Evolutionary conservation across 139 green algal genomes (phyloP).

Genomic region (Closterium sp.): DNA sequence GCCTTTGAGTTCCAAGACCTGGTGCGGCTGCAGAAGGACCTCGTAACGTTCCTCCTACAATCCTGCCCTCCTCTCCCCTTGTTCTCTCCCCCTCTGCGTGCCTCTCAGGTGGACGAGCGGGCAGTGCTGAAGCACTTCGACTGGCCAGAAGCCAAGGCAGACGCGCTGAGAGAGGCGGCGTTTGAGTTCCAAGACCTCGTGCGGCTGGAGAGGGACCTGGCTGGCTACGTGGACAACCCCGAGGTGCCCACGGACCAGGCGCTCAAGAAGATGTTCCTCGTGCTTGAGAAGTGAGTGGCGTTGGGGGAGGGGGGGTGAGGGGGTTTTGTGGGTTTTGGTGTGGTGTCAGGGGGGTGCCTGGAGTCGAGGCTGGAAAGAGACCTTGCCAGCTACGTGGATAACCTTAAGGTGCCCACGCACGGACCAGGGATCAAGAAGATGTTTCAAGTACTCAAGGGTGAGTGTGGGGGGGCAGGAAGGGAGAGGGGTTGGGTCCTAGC

Average conservation of each 20-base stretch:
- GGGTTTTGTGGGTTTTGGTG: not conserved
- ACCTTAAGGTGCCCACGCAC: conserved; percentile 15
- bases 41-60: not conserved
- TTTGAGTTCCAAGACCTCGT: conserved; percentile 46
- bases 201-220: conserved; percentile 18
- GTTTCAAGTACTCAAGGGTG: conserved; percentile 16
- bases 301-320: not conserved
- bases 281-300: conserved; percentile 37
- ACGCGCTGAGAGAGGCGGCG: conserved; percentile 48
- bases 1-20: conserved; percentile 49
- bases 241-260: conserved; percentile 19
- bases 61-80: too few relatives aligned
- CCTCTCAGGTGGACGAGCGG: conserved; percentile 47
- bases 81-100: too few relatives aligned
- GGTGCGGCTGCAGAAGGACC: conserved; percentile 8
- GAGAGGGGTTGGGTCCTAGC: too few relatives aligned
- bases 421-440: conserved; percentile 16
- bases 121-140: conserved; percentile 58
- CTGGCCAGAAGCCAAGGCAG: conserved; percentile 52
- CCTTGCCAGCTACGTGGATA: not conserved
- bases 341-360: conserved; percentile 34
- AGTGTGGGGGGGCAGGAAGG: too few relatives aligned
- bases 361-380: conserved; percentile 29
- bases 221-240: conserved; percentile 2
- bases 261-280: conserved; percentile 22